Conservation (phyloP, 306 rosid genomes). For the Trichosanthes truncata region DNA sequence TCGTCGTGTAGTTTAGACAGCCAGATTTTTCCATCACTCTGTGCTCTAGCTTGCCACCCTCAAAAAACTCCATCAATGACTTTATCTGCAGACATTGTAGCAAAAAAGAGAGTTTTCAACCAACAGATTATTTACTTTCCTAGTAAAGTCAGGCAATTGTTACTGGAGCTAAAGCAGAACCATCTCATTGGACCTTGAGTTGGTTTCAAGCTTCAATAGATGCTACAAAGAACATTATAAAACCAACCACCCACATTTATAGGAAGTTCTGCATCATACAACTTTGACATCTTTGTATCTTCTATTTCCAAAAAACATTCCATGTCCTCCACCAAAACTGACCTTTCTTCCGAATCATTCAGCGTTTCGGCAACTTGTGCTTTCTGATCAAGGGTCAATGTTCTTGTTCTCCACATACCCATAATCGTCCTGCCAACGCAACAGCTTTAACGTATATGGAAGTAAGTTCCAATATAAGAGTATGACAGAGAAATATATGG, state of each 20-base stretch:
- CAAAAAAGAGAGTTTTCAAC: background rate
- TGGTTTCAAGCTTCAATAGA: background rate
- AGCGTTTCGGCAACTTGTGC: constrained; percentile 37
- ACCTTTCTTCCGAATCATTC: constrained; percentile 48
- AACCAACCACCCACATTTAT: constrained; percentile 27
- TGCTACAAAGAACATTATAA: background rate
- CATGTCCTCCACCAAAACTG: constrained; percentile 33
- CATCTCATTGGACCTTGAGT: background rate
- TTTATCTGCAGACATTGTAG: constrained; percentile 31
- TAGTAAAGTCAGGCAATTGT: background rate
- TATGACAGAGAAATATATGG: background rate
- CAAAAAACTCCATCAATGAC: constrained; percentile 47
- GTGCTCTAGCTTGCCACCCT: constrained; percentile 63
- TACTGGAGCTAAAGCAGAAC: background rate
- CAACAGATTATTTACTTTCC: background rate
- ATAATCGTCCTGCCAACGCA: constrained; percentile 35
- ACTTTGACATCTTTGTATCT: constrained; percentile 39
- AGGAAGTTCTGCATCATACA: constrained; percentile 59
- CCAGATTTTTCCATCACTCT: constrained; percentile 55
- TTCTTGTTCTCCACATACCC: constrained; percentile 79
- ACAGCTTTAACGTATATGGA: background rate
- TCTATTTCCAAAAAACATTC: constrained; percentile 35
- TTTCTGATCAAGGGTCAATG: constrained; percentile 36
- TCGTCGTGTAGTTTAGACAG: constrained; percentile 45
- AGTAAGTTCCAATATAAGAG: background rate